These are phyloP conservation scores for Pilaira anomala DNA, from an alignment of 192 early-diverging fungal genomes.

Conservation along the genomic window DNA sequence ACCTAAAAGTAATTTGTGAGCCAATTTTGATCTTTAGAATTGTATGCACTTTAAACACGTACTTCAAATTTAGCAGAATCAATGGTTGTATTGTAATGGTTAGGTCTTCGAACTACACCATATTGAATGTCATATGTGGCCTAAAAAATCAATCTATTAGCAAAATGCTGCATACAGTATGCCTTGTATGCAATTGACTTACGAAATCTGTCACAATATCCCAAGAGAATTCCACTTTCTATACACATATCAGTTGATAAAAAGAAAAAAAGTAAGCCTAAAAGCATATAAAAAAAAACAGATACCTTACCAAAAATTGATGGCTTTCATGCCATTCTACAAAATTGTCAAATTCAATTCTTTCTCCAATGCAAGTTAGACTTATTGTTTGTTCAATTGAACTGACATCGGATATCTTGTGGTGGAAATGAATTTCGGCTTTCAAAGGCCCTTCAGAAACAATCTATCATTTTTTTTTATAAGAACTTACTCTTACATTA, in stretches of 20 bases:
- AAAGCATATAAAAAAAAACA: too few species aligned
- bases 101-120: slow-evolving; percentile 88
- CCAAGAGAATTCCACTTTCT: slow-evolving; percentile 93
- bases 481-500: too few species aligned
- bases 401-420: slow-evolving; percentile 64
- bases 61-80: slow-evolving; percentile 95
- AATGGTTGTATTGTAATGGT: slow-evolving; percentile 92
- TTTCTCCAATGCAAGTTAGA: slow-evolving; percentile 63
- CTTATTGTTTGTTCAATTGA: slow-evolving; percentile 74
- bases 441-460: slow-evolving; percentile 79
- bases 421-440: slow-evolving; percentile 65
- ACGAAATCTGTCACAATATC: slow-evolving; percentile 73
- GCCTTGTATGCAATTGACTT: neutral
- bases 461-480: too few species aligned
- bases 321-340: slow-evolving; percentile 94
- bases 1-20: slow-evolving; percentile 42
- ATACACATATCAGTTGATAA: neutral
- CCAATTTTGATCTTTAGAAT: too few species aligned
- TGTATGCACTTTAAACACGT: slow-evolving; percentile 44
- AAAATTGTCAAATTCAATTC: slow-evolving; percentile 83
- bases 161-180: neutral
- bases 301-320: slow-evolving; percentile 74
- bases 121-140: slow-evolving; percentile 95
- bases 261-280: neutral
- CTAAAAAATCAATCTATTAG: slow-evolving; percentile 39